Conservation (phyloP, 1,284 basidiomycete genomes). For the Tylopilus sp. region DNA sequence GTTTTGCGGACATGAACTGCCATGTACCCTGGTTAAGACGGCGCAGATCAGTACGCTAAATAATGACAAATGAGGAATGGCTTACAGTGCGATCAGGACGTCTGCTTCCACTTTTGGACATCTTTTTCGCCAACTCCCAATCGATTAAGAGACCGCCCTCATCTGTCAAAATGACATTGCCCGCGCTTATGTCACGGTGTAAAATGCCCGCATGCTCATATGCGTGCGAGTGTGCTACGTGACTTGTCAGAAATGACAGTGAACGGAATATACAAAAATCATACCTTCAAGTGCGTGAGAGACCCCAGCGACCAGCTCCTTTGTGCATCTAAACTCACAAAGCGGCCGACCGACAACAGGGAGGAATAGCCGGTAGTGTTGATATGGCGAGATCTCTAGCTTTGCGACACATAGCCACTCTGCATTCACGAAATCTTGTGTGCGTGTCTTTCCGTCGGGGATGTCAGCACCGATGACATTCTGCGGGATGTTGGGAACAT, state of each 20-base stretch:
- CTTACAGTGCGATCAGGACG: constrained; percentile 1
- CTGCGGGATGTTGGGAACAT: constrained; percentile 24
- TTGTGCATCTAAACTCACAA: too few species aligned
- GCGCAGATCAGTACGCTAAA: too few species aligned
- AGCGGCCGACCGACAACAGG: too few species aligned
- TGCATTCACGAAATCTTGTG: too few species aligned
- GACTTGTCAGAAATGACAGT: background rate
- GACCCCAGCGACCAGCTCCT: constrained; percentile 1
- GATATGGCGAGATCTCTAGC: too few species aligned
- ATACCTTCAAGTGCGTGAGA: background rate
- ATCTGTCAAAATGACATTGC: background rate
- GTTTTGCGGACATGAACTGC: too few species aligned
- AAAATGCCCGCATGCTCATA: background rate
- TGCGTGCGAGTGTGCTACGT: background rate
- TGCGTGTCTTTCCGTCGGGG: background rate
- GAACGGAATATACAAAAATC: background rate
- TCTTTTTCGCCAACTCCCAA: background rate
- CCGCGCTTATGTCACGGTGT: background rate
- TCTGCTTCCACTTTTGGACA: background rate
- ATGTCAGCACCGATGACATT: background rate
- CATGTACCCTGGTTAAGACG: too few species aligned
- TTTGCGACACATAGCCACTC: too few species aligned
- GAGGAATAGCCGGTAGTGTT: too few species aligned
- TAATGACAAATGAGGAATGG: too few species aligned
- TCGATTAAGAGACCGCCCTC: constrained; percentile 2